Base-by-base conservation (phyloP, 1,284 basidiomycete genomes). In the Chondrostereum purpureum region DNA sequence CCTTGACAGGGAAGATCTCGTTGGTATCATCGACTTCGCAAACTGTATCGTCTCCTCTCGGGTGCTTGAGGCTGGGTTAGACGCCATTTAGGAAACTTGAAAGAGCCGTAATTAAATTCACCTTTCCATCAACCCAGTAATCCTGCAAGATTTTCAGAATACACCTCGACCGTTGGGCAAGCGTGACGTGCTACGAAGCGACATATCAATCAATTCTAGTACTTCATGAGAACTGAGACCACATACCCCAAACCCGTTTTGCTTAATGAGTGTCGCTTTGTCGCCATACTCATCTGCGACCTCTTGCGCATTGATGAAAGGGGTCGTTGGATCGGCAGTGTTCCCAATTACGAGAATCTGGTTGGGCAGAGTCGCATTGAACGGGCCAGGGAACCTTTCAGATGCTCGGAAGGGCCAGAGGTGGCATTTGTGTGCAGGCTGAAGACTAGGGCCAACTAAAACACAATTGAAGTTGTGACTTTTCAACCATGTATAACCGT, bases 321-420 rank as follows among this genome's bases (percentile, higher is more conserved):
- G 41, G 2, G 41, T 43, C 13, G 33, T 31, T 6, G 41, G 41
- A 27, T 43, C 41, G 13, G 41, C 43, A 10, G 31, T 44, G 34
- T 44, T 44, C 5, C 43, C 43, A n/a, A 44, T 36, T 18, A 44
- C 43, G 3, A 44, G 18, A 17, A 44, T 44, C 10, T 27, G 43
- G 22, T 38, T 21, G 14, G 23, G 16, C 11, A 38, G 43, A 16
- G 18, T 38, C 12, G 31, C 13, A 21, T 44, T 37, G 21, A 21
- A 44, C 3, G 43, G 43, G 16, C 43, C 43, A 13, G 31, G 14
- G 22, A 17, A 44, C 18, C 43, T 31, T 34, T 44, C 43, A 10
- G 33, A 27, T 6, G 43, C 43, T 5, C 43, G 36, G n/a, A 34
- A n/a, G 12, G 43, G 43, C 43, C 43, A 44, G 14, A 34, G 18